These are phyloP conservation scores for Pouteria glomerata DNA, from an alignment of 148 eudicot species.

Conservation along the genomic window DNA sequence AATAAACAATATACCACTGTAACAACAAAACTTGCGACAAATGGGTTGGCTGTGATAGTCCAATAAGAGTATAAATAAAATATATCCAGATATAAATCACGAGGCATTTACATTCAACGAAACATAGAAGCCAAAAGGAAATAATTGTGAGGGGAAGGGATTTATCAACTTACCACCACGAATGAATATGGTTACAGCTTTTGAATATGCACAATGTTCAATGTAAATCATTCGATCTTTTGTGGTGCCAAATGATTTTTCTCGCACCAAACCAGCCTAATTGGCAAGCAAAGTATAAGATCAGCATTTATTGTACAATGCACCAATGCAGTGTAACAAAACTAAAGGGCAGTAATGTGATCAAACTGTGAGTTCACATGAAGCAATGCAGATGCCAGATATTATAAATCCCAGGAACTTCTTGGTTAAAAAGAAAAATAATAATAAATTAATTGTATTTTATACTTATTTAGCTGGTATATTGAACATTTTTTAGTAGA, in stretches of 20 bases:
- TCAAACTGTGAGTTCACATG: background rate
- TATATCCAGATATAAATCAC: background rate
- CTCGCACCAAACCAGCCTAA: slow-evolving; percentile 98
- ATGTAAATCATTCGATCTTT: slow-evolving; percentile 93
- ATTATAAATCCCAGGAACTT: background rate
- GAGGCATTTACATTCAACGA: background rate
- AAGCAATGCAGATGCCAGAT: background rate
- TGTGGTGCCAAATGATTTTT: slow-evolving; percentile 91
- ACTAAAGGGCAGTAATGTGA: background rate
- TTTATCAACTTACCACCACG: slow-evolving; percentile 69
- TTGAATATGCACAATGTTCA: slow-evolving; percentile 96
- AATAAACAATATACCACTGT: background rate
- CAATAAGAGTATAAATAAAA: background rate
- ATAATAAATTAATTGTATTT: too few species aligned
- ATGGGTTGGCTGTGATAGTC: background rate
- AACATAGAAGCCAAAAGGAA: too few species aligned
- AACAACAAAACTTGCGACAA: background rate
- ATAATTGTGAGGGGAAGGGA: background rate
- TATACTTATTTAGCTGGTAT: too few species aligned
- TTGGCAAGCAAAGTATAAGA: background rate
- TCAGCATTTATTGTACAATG: background rate
- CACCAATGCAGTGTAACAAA: too few species aligned
- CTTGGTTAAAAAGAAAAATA: too few species aligned
- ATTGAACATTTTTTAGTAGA: too few species aligned
- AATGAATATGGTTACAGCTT: slow-evolving; percentile 91